Percentiles rank a stretch among this genome's conserved stretches.
phyloP scores from a whole-genome alignment of 805 yeast genomes.

The Candida arabinofermentans region DNA sequence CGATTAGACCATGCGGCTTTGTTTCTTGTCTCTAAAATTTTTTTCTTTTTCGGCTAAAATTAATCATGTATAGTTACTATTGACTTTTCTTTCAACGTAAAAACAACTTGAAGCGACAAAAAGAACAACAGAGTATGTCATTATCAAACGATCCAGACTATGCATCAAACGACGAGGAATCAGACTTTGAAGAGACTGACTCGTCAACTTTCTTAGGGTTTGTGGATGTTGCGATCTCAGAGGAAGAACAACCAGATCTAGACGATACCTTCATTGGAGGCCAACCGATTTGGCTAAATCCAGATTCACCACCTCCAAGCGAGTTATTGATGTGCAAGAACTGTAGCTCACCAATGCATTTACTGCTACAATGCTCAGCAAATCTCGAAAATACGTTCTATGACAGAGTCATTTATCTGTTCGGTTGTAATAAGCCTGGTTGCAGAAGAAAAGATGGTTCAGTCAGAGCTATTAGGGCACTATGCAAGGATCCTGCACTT shows the following conservation, averaged over 20 bases:
- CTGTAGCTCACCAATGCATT: constrained; percentile 59
- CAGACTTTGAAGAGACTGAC: constrained; percentile 2
- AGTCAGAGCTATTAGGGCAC: constrained; percentile 73
- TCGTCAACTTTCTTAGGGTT: constrained; percentile 54
- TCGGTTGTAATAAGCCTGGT: constrained; percentile 58
- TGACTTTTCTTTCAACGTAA: too few relatives aligned
- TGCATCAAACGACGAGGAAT: constrained; percentile 13
- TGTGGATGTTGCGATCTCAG: constrained; percentile 56
- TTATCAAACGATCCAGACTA: constrained; percentile 10
- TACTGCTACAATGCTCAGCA: constrained; percentile 76
- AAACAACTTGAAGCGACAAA: too few relatives aligned
- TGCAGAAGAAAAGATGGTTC: constrained; percentile 73
- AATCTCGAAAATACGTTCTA: constrained; percentile 69
- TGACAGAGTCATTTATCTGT: constrained; percentile 78
- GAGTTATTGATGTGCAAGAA: constrained; percentile 57
- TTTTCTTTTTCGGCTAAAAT: too few relatives aligned
- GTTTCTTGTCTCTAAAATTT: too few relatives aligned
- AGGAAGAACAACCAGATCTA: constrained; percentile 40
- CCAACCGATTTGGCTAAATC: constrained; percentile 64
- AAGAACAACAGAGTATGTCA: constrained; percentile 2
- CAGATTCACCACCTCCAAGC: constrained; percentile 51
- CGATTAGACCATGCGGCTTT: too few relatives aligned
- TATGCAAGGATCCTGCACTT: constrained; percentile 53
- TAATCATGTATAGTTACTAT: too few relatives aligned
- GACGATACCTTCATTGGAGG: constrained; percentile 86